phyloP scores from a whole-genome alignment of 1,284 basidiomycete species.

The Irpex sp. region DNA sequence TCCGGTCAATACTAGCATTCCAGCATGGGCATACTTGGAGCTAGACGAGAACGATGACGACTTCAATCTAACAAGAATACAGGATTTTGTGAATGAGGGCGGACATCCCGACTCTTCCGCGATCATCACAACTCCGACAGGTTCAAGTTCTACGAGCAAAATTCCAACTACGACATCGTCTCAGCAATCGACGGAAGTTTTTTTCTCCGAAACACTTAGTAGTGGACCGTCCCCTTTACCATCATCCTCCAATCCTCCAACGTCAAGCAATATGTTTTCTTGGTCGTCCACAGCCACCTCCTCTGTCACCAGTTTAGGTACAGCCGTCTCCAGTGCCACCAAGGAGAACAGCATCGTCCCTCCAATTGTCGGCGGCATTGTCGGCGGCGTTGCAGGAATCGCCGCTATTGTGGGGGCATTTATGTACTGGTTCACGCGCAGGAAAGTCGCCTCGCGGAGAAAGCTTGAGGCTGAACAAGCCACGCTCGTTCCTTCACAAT shows the following conservation, averaged over 20 bases:
- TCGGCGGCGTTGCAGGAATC: slow-evolving; percentile 4
- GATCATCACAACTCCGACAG: neutral
- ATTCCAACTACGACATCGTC: neutral
- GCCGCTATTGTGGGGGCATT: neutral
- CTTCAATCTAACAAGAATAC: neutral
- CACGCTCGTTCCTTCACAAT: neutral
- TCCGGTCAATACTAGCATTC: slow-evolving; percentile 4
- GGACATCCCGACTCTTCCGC: neutral
- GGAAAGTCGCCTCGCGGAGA: neutral
- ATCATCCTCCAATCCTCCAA: too few relatives aligned
- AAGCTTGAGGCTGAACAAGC: neutral
- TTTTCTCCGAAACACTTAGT: too few relatives aligned
- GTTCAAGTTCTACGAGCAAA: neutral
- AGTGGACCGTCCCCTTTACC: too few relatives aligned
- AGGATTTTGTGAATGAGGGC: neutral
- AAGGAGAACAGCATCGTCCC: slow-evolving; percentile 3
- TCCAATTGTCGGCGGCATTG: slow-evolving; percentile 8
- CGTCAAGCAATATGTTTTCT: neutral
- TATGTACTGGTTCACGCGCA: neutral
- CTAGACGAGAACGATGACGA: neutral
- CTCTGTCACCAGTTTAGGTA: neutral
- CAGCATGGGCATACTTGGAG: slow-evolving; percentile 6
- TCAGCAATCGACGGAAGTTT: too few relatives aligned
- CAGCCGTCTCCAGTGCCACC: neutral
- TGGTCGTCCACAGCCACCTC: neutral